Conservation (phyloP, 1,139 yeast genomes). For the Debaryomyces fabryi region DNA sequence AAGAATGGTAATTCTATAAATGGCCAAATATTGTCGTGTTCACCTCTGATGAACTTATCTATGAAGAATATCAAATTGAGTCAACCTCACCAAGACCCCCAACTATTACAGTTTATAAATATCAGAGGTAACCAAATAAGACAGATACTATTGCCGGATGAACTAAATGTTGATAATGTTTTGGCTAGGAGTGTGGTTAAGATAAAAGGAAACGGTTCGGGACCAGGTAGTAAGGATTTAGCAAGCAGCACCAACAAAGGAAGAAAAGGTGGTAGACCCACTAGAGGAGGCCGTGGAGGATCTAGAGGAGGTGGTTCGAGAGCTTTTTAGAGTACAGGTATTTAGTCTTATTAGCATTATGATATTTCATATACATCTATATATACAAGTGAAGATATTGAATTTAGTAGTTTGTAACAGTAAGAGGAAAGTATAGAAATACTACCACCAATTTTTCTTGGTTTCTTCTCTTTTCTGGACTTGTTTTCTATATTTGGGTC, state of each 20-base stretch:
- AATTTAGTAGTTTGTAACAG: neutral
- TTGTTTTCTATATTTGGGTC: conserved; percentile 64
- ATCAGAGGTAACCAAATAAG: conserved; percentile 91
- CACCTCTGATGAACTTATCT: conserved; percentile 92
- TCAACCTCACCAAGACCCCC: conserved; percentile 71
- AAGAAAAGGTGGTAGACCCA: conserved; percentile 14
- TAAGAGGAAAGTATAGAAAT: neutral
- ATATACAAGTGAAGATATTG: conserved; percentile 4
- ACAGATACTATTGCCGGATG: conserved; percentile 84
- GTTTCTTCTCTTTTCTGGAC: conserved; percentile 52
- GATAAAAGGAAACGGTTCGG: conserved; percentile 46
- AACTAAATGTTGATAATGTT: conserved; percentile 77
- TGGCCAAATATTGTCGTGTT: conserved; percentile 68
- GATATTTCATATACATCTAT: conserved; percentile 4
- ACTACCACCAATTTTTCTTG: conserved; percentile 51
- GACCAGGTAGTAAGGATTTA: conserved; percentile 32
- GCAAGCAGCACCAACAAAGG: conserved; percentile 6
- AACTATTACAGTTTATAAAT: conserved; percentile 74
- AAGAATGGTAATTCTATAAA: conserved; percentile 70
- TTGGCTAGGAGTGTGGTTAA: conserved; percentile 49
- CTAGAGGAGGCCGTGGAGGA: conserved; percentile 20
- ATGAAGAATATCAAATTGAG: conserved; percentile 81
- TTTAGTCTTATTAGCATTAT: conserved; percentile 6
- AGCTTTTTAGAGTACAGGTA: conserved; percentile 16
- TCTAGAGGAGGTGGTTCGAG: conserved; percentile 25